Evolutionary conservation across 192 early-diverging fungal genomes (phyloP), one percentile per base, ranked within the genome.

Genomic region (Rhizoclosmatium globosum): DNA sequence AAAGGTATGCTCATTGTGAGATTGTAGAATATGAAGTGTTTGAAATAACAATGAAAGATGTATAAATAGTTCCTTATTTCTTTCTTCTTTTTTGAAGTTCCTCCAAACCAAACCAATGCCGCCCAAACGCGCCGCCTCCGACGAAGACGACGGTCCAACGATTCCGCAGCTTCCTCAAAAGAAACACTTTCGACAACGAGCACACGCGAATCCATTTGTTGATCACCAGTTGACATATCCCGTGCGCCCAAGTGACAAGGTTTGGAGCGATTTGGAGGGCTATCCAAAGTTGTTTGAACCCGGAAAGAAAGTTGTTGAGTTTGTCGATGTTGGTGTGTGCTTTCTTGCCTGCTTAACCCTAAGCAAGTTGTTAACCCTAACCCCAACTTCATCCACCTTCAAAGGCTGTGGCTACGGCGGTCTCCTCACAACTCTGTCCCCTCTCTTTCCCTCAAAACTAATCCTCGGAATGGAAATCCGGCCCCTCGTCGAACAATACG

Each of bases 391-490:
- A 31, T 31, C 31, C 31, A 31, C 31, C 31, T 31, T 60, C 45
- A 21, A 15, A 84, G 84, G 97, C 19, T 99, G 98, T 83, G 98
- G 98, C 66, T 99, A 97, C 83, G 98, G 98, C 60, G 98, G 98
- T 3, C 88, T 98, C 2, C 81, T 97, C 42, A 81, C 86, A 21
- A 93, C 93, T 3, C 85, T 99, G 71, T 91, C 96, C 1, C 95
- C 97, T 2, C 83, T 99, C 31, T 99, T 92, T 79, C 98, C 98
- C 1, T 91, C 92, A 45, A 96, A 90, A 13, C 85, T 99, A 43
- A 97, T 99, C 90, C 80, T 99, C 39, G 98, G 97, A 65, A 99
- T 99, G 97, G 98, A 99, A 87, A 99, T 99, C 80, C 93, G 98
- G 43, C 90, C 91, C 58, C 97, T 98, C 80, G 95, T 99, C 19